Conservation (phyloP, 495 filamentous ascomycete genomes). For the Daldinia childiae region DNA sequence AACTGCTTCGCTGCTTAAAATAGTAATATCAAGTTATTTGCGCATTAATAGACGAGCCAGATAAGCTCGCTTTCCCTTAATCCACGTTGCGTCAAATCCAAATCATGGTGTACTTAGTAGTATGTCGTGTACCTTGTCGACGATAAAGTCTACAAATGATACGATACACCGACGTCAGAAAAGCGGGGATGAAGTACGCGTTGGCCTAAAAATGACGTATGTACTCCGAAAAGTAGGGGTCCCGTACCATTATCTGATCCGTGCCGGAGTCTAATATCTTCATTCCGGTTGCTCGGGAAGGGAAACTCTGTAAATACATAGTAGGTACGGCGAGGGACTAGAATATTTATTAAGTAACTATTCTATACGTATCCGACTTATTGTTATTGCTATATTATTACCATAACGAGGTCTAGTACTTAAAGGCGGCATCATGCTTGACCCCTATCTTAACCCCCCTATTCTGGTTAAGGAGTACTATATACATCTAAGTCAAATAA, state of each 20-base stretch:
- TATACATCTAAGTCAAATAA: neutral
- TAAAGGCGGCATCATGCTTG: neutral
- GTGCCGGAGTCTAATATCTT: neutral
- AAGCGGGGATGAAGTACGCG: slow-evolving; percentile 1
- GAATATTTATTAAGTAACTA: too few species aligned
- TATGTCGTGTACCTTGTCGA: slow-evolving; percentile 17
- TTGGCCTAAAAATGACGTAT: slow-evolving; percentile 21
- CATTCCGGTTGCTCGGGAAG: neutral
- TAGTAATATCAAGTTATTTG: neutral
- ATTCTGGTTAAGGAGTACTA: neutral
- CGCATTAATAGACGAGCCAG: slow-evolving; percentile 7
- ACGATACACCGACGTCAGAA: slow-evolving; percentile 24
- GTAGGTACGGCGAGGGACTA: too few species aligned
- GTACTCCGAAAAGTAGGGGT: slow-evolving; percentile 9
- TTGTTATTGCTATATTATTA: too few species aligned
- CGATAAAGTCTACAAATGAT: slow-evolving; percentile 6
- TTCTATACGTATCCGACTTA: too few species aligned
- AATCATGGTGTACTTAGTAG: slow-evolving; percentile 6
- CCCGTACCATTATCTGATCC: neutral
- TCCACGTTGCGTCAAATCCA: slow-evolving; percentile 7
- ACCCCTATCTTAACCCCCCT: neutral
- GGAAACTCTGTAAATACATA: too few species aligned
- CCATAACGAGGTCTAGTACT: too few species aligned
- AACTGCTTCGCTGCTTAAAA: neutral
- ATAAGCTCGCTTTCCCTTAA: neutral